Base-by-base conservation (phyloP, 306 rosid genomes). In the Malus asiatica region DNA sequence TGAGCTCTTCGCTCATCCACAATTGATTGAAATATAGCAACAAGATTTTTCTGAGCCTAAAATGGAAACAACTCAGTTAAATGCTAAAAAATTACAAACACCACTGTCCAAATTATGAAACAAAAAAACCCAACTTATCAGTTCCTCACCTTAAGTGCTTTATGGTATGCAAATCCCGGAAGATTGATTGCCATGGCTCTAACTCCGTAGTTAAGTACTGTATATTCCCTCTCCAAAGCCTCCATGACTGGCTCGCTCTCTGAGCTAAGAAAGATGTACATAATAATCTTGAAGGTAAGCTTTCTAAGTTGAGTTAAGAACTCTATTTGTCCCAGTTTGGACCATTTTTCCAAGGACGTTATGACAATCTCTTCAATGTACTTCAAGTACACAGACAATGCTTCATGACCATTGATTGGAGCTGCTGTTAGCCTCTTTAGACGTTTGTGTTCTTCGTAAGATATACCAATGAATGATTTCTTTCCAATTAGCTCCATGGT, bases 111-210 rank as follows among this genome's bases (percentile, higher is more conserved):
- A 23, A 19, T 35, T 29, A 60, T 11, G 51, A 15, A 23, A 45
- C 12, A 22, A 30, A 44, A 30, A 73, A 14, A 22, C 1, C 16
- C 16, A 72, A 58, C 23, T 59, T 1, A 44, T 23, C 11, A 59
- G 57, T 59, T 13, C 40, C 57, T 72, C 72, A 89, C 98, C 96
- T 92, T 90, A 63, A 85, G 85, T 19, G 98, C 96, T 38, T 76
- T 94, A 78, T 90, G 78, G 76, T 89, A 94, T 8, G 97, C 97
- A 35, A 94, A 94, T 70, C 98, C 98, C 3, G 98, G 98, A 82
- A 94, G 18, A 67, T 91, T 89, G 38, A 94, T 89, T 5, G 86
- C 77, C 98, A 94, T 89, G 74, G 98, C 93, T 80, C 98, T 88
- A 46, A 94, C 88, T 62, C 97, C 98, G 66, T 85, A 40, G 46